phyloP scores from a whole-genome alignment of 2,329 filamentous ascomycete species.

The Blastomyces silverae region DNA sequence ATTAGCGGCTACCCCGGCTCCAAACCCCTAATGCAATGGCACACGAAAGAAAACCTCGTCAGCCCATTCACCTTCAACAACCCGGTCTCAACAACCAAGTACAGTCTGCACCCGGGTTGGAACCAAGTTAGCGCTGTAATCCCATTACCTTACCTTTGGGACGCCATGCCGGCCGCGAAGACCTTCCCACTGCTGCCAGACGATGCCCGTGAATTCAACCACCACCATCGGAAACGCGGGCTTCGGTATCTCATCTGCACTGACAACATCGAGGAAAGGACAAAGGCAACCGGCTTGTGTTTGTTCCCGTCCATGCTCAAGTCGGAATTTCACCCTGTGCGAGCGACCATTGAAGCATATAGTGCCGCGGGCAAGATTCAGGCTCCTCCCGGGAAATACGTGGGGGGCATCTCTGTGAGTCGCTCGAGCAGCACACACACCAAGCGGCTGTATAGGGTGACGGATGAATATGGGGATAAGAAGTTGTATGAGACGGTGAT shows the following conservation, averaged over 20 bases:
- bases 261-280: slow-evolving; percentile 3
- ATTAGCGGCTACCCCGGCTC: slow-evolving; percentile 8
- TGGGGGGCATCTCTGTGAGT: slow-evolving; percentile 5
- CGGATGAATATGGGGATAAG: background rate
- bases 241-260: slow-evolving; percentile 3
- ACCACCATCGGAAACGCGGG: slow-evolving; percentile 3
- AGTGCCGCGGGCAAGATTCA: background rate
- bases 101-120: background rate
- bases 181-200: slow-evolving; percentile 3
- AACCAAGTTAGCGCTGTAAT: slow-evolving; percentile 2
- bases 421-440: slow-evolving; percentile 1
- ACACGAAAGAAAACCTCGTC: slow-evolving; percentile 6
- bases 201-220: slow-evolving; percentile 4
- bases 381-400: background rate
- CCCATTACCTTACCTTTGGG: slow-evolving; percentile 6
- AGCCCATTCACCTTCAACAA: slow-evolving; percentile 2
- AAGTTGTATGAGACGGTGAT: slow-evolving; percentile 5
- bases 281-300: background rate
- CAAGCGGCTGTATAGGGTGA: slow-evolving; percentile 7
- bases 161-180: background rate
- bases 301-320: slow-evolving; percentile 6
- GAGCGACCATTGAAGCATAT: slow-evolving; percentile 7
- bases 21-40: slow-evolving; percentile 11
- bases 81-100: background rate
- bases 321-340: slow-evolving; percentile 7